Conservation (phyloP, 2,329 filamentous ascomycete genomes). For the Tothia fuscella region DNA sequence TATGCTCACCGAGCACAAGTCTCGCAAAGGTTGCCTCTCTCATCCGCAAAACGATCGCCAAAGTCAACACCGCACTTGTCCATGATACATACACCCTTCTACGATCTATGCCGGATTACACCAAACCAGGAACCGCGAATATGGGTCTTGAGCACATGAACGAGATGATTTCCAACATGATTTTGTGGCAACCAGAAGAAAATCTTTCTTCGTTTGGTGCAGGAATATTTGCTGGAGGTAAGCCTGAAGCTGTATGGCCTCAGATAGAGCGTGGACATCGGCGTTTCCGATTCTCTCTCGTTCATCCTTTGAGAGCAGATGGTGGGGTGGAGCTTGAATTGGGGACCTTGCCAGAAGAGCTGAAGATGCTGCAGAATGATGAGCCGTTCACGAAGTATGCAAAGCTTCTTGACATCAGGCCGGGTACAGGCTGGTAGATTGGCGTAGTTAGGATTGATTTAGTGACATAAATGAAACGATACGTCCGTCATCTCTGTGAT, state of each 20-base stretch:
- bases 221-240: constrained; percentile 16
- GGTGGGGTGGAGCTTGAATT: constrained; percentile 15
- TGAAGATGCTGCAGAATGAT: constrained; percentile 10
- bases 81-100: constrained; percentile 20
- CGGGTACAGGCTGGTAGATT: no score
- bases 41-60: constrained; percentile 16
- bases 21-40: constrained; percentile 16
- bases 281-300: constrained; percentile 19
- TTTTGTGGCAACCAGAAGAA: constrained; percentile 15
- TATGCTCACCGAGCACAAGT: constrained; percentile 16
- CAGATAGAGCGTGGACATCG: constrained; percentile 18
- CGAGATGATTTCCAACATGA: constrained; percentile 19
- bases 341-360: constrained; percentile 14
- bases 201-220: constrained; percentile 17
- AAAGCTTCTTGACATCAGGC: constrained; percentile 1
- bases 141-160: constrained; percentile 19
- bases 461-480: no score
- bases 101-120: constrained; percentile 15
- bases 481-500: no score
- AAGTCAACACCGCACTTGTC: constrained; percentile 17
- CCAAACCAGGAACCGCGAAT: constrained; percentile 14
- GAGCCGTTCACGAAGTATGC: constrained; percentile 13
- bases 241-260: constrained; percentile 18
- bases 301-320: constrained; percentile 19
- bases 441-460: no score